These are phyloP conservation scores for Calonectria pseudoreteaudii DNA, from an alignment of 2,329 filamentous ascomycete genomes.

Conservation along the genomic window DNA sequence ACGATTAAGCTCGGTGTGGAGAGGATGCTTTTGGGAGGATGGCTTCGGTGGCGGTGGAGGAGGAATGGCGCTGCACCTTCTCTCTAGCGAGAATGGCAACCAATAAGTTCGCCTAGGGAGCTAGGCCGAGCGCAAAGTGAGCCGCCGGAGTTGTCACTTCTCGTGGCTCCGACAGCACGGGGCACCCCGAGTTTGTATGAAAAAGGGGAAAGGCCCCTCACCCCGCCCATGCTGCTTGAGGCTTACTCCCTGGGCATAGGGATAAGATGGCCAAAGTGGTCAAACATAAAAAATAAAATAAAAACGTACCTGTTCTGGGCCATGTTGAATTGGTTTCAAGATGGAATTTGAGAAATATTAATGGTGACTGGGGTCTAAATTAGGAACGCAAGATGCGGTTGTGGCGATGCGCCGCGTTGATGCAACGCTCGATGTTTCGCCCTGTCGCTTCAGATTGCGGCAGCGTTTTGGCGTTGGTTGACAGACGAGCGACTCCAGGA, in stretches of 20 bases:
- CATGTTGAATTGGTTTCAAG: slow-evolving; percentile 41
- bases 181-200: slow-evolving; percentile 1
- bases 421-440: slow-evolving; percentile 26
- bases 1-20: background rate
- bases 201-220: slow-evolving; percentile 21
- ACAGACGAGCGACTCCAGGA: background rate
- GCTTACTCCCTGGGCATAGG: slow-evolving; percentile 17
- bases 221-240: slow-evolving; percentile 30
- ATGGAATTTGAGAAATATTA: slow-evolving; percentile 13
- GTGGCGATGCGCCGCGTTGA: slow-evolving; percentile 21
- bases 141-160: background rate
- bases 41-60: slow-evolving; percentile 3
- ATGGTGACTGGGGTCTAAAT: slow-evolving; percentile 18
- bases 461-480: slow-evolving; percentile 12
- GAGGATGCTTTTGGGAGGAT: background rate
- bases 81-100: slow-evolving; percentile 6
- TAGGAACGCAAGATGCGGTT: slow-evolving; percentile 7
- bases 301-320: slow-evolving; percentile 49
- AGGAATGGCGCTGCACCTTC: slow-evolving; percentile 7
- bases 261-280: slow-evolving; percentile 6
- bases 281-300: background rate
- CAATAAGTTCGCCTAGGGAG: slow-evolving; percentile 7
- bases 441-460: slow-evolving; percentile 22
- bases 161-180: slow-evolving; percentile 2
- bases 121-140: slow-evolving; percentile 10